Base-by-base conservation (phyloP, 768 basidiomycete genomes). In the Chiua virens region DNA sequence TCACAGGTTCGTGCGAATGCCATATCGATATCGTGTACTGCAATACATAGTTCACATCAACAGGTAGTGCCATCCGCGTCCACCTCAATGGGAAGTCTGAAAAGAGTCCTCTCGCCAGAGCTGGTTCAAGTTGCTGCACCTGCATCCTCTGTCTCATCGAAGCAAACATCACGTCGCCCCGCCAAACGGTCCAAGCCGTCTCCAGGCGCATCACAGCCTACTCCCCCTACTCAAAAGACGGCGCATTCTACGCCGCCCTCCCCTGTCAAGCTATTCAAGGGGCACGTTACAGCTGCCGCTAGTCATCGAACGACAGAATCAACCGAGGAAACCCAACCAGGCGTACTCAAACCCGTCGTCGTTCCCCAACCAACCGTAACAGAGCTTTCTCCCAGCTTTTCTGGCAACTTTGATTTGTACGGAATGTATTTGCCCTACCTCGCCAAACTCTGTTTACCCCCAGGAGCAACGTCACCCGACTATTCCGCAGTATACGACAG, bases 351-450 rank as follows among this genome's bases (percentile, higher is more conserved):
- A 5, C 54, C 57, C 25, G 8, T 50, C 2, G 18, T 54, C 14
- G 28, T 52, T 10, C 28, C 43, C 2, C 57, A 60, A 36, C 53
- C 47, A 13, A 23, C 11, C 32, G n/a, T 44, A n/a, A 14, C 54
- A 28, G 39, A 49, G 4, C 52, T 32, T n/a, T 18, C 43, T 11
- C 61, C 60, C 3, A 39, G 43, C 10, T 57, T 69, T 21, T 60
- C 63, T 8, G 73, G 74, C 6, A 74, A 66, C 37, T 73, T 75
- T 38, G 74, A 75, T 59, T 39, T 75, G 30, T 75, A 75, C 49
- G 63, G 61, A 17, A 75, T 73, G 72, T 63, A 66, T 36, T 56
- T 75, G 21, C 68, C 72, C 3, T 70, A 68, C 55, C 67, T 75
- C 25, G 45, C 57, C 54, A 66, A 64, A 21, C 61, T 66, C 36